Evolutionary conservation across 495 filamentous ascomycete species (phyloP), one percentile per base, ranked within the genome.

Genomic region (Lentithecium fluviatile): DNA sequence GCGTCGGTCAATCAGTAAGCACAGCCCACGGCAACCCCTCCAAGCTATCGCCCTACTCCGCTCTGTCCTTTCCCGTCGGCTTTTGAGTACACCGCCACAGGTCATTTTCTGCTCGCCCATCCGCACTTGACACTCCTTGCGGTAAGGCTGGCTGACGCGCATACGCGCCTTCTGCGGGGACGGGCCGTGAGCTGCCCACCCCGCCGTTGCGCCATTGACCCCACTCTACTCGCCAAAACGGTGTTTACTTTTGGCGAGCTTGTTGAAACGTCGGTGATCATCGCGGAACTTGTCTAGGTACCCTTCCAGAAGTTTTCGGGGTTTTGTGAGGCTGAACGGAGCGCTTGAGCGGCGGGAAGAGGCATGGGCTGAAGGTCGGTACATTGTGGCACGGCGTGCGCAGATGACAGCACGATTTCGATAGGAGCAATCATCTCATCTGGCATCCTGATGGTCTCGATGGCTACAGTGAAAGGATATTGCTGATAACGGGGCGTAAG

Each of bases 61-160:
- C 40, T 43, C 40, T 3, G 13, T 15, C 40, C 13, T n/a, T 10
- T 43, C 4, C 13, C 40, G 13, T 43, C 40, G 15, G 13, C 40
- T 6, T 43, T 20, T 6, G 6, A 43, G 40, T 13, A 43, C 40
- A 15, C 40, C 40, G 19, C 15, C 13, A 20, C 40, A 6, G 19
- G 13, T 15, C 13, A 6, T 13, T 5, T 43, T 43, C 40, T 43
- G 13, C 15, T 43, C 40, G 40, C 40, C 40, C 40, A 43, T 15
- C 40, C 15, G 40, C 40, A 20, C 40, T 3, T n/a, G 40, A 43
- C 4, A 15, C 40, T 43, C 5, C 40, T 43, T 43, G 15, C 13
- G 40, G 40, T 43, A 43, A 43, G 40, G 40, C 40, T 43, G 13
- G 40, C 40, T 43, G 40, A 43, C 40, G 40, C 15, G 40, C 40